Percentiles rank a stretch among this genome's conserved stretches.
These are phyloP conservation scores for Chenopodium quinoa DNA, from an alignment of 148 eudicot species.

Conservation along the genomic window DNA sequence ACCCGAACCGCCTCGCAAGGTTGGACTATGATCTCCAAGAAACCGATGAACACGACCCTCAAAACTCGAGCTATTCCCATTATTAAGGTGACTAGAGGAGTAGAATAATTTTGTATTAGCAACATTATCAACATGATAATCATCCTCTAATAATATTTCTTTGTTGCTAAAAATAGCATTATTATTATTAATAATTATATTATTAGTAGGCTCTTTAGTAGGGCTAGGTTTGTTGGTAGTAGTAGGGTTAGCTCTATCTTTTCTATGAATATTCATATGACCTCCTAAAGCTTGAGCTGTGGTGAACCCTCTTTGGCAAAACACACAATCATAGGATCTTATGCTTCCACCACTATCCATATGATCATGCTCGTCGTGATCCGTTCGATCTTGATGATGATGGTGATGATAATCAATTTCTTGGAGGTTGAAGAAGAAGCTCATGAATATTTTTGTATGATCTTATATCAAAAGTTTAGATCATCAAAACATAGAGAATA, in stretches of 20 bases:
- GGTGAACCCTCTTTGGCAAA: constrained; percentile 59
- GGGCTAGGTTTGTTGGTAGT: constrained; percentile 7
- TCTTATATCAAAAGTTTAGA: not conserved
- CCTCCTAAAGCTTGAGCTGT: constrained; percentile 75
- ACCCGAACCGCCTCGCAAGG: constrained; percentile 9
- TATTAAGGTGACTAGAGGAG: constrained; percentile 5
- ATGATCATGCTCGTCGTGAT: constrained; percentile 1
- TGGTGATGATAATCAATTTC: constrained; percentile 25
- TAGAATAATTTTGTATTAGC: constrained; percentile 26
- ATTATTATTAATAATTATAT: not conserved
- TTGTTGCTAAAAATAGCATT: constrained; percentile 15
- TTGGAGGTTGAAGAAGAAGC: constrained; percentile 30
- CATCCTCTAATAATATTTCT: constrained; percentile 26
- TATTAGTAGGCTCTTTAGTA: constrained; percentile 14
- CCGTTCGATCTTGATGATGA: constrained; percentile 14
- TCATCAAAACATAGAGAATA: not conserved
- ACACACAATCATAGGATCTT: constrained; percentile 50
- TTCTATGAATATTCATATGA: constrained; percentile 67
- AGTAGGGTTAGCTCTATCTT: constrained; percentile 40
- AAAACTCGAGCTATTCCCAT: constrained; percentile 6
- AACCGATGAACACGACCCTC: constrained; percentile 9
- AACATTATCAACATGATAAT: constrained; percentile 23
- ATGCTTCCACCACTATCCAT: constrained; percentile 11
- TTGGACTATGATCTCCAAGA: not conserved
- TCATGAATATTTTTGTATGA: constrained; percentile 12